Evolutionary conservation across 2,329 filamentous ascomycete genomes (phyloP), one percentile per base, ranked within the genome.

Genomic region (Fusarium penzigii): DNA sequence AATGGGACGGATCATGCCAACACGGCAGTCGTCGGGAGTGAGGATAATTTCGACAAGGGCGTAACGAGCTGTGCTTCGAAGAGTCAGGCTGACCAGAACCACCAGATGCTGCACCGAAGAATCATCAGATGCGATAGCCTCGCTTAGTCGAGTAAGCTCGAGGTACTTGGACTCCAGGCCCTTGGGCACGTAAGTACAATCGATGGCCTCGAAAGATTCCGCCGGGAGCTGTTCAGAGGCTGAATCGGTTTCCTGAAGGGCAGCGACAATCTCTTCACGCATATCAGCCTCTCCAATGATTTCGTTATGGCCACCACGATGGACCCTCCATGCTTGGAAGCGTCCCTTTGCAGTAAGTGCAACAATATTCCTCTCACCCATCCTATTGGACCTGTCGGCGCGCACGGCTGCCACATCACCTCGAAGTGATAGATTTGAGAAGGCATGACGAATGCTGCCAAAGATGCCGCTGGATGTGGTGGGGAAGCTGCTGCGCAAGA

Each of bases 311-410:
- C 92, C 92, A 55, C 89, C 90, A 70, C 93, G 90, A 65, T 93
- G 91, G 41, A 97, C 80, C 66, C 88, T 89, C 94, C 94, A 99
- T 8, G 87, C 81, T 63, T 95, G 88, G 25, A 99, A 75, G 52
- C 86, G 82, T 29, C 89, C 93, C 62, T 87, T 87, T 48, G 85
- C 81, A 2, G 92, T 94, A 13, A 87, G 85, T 38, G 92, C 85
- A 43, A 96, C 82, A 34, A 96, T 80, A 61, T 92, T 90, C 67
- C 92, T 86, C 71, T 97, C 92, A 20, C 92, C 92, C 57, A 91
- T 85, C 52, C 86, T 84, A 38, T 81, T 78, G 10, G 87, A 86
- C 47, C 83, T 79, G 41, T 90, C 89, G 25, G 91, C 86, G 61
- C 86, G 85, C 38, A 96, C 86, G 29, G 92, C 90, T 42, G 87